Evolutionary conservation across 2,329 filamentous ascomycete genomes (phyloP).

Genomic region (Diplodia seriata): DNA sequence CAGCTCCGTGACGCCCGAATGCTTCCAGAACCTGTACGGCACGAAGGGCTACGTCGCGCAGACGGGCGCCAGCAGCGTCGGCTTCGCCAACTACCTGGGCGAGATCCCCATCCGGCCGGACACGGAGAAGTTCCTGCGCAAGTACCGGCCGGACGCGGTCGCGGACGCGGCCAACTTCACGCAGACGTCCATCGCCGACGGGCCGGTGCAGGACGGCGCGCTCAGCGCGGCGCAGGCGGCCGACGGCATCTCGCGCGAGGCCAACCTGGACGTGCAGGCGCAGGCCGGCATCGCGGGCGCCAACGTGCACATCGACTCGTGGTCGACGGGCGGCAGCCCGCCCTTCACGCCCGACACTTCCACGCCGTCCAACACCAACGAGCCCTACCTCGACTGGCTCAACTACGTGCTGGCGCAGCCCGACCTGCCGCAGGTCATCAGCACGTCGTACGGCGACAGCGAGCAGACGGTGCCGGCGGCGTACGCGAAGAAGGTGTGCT

Average conservation of each 20-base stretch:
- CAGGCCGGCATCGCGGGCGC: slow-evolving; percentile 63
- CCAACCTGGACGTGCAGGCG: slow-evolving; percentile 67
- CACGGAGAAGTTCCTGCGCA: slow-evolving; percentile 54
- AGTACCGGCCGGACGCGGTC: slow-evolving; percentile 60
- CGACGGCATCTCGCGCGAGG: slow-evolving; percentile 58
- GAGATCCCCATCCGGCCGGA: slow-evolving; percentile 61
- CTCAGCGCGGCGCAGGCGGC: slow-evolving; percentile 10
- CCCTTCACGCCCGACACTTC: slow-evolving; percentile 56
- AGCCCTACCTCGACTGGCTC: slow-evolving; percentile 67
- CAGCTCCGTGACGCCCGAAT: slow-evolving; percentile 58
- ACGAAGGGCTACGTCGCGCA: slow-evolving; percentile 60
- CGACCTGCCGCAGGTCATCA: slow-evolving; percentile 68
- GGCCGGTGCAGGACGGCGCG: slow-evolving; percentile 35
- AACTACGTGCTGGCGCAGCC: slow-evolving; percentile 63
- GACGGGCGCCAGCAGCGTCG: slow-evolving; percentile 56
- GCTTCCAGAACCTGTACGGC: slow-evolving; percentile 61
- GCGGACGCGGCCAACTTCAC: slow-evolving; percentile 57
- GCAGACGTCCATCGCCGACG: slow-evolving; percentile 41
- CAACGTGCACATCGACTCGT: slow-evolving; percentile 60
- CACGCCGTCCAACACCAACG: slow-evolving; percentile 39
- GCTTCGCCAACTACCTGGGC: slow-evolving; percentile 62
- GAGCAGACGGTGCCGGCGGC: slow-evolving; percentile 68
- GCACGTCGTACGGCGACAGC: slow-evolving; percentile 70
- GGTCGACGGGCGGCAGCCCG: slow-evolving; percentile 63
- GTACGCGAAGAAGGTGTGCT: slow-evolving; percentile 69